Conservation (phyloP, 2,329 filamentous ascomycete species). For the Arthroderma sp. region DNA sequence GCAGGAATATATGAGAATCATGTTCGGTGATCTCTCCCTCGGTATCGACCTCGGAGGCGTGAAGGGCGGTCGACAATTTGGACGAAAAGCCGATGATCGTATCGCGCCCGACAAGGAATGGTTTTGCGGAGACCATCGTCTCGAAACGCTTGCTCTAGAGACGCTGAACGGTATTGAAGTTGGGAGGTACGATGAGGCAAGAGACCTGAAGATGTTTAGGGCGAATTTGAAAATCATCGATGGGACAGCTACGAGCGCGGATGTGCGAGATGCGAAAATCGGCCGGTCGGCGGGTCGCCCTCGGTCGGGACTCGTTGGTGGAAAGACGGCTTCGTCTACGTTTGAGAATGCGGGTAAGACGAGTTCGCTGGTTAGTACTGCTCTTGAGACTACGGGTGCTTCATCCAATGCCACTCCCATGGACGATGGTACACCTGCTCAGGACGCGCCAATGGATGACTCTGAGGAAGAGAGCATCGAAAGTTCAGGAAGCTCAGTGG, state of each 20-base stretch:
- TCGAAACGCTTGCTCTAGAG: slow-evolving; percentile 43
- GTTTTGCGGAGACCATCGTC: slow-evolving; percentile 46
- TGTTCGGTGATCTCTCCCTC: slow-evolving; percentile 29
- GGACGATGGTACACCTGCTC: slow-evolving; percentile 4
- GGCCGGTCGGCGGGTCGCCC: slow-evolving; percentile 18
- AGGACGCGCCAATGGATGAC: slow-evolving; percentile 2
- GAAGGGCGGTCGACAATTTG: slow-evolving; percentile 35
- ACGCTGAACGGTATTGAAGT: slow-evolving; percentile 43
- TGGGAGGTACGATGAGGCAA: slow-evolving; percentile 31
- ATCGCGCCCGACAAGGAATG: slow-evolving; percentile 36
- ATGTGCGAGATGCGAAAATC: slow-evolving; percentile 18
- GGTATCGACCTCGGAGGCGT: slow-evolving; percentile 36
- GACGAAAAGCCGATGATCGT: slow-evolving; percentile 34
- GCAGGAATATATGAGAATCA: slow-evolving; percentile 34
- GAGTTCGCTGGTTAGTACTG: slow-evolving; percentile 27
- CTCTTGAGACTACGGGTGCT: slow-evolving; percentile 17
- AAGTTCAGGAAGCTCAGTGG: no score
- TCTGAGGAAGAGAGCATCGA: slow-evolving; percentile 8
- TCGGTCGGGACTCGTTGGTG: slow-evolving; percentile 11
- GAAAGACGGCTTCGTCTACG: slow-evolving; percentile 6
- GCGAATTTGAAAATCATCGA: slow-evolving; percentile 34
- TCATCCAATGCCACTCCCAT: slow-evolving; percentile 5
- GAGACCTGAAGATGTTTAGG: slow-evolving; percentile 35
- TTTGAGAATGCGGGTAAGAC: slow-evolving; percentile 25
- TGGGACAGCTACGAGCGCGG: slow-evolving; percentile 17